A percentile compares a stretch with the other conserved stretches of the same genome.
Conservation (phyloP, 2,329 filamentous ascomycete genomes). For the Cladorrhinum sp. region DNA sequence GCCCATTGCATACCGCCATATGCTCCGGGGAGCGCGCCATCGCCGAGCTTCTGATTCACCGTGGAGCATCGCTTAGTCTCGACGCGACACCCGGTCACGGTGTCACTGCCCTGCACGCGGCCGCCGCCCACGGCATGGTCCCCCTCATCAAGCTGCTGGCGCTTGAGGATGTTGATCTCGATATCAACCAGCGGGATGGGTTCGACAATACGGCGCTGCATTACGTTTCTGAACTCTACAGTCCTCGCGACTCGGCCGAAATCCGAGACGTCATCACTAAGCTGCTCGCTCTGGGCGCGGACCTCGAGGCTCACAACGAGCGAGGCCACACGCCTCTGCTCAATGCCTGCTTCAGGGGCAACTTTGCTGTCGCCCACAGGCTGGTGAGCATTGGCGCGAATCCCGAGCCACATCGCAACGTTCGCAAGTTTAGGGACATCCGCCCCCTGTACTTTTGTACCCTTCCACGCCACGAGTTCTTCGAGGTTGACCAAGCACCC, state of each 20-base stretch:
- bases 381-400: conserved; percentile 25
- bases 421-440: conserved; percentile 24
- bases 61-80: conserved; percentile 23
- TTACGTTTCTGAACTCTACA: conserved; percentile 24
- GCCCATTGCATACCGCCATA: conserved; percentile 26
- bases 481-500: conserved; percentile 23
- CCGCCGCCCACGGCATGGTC: conserved; percentile 25
- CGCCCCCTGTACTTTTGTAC: conserved; percentile 26
- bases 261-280: conserved; percentile 26
- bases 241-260: conserved; percentile 19
- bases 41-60: conserved; percentile 27
- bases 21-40: conserved; percentile 23
- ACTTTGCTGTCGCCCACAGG: conserved; percentile 26
- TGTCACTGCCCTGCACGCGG: conserved; percentile 26
- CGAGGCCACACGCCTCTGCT: conserved; percentile 24
- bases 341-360: conserved; percentile 26
- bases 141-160: conserved; percentile 28
- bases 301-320: conserved; percentile 26
- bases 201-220: conserved; percentile 28
- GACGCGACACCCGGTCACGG: conserved; percentile 15
- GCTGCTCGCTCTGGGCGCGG: conserved; percentile 26
- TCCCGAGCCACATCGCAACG: conserved; percentile 23
- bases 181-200: conserved; percentile 25
- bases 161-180: conserved; percentile 20
- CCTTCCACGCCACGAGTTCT: conserved; percentile 24